Base-by-base conservation (phyloP, 2,329 filamentous ascomycete genomes). In the Neonectria neomacrospora region DNA sequence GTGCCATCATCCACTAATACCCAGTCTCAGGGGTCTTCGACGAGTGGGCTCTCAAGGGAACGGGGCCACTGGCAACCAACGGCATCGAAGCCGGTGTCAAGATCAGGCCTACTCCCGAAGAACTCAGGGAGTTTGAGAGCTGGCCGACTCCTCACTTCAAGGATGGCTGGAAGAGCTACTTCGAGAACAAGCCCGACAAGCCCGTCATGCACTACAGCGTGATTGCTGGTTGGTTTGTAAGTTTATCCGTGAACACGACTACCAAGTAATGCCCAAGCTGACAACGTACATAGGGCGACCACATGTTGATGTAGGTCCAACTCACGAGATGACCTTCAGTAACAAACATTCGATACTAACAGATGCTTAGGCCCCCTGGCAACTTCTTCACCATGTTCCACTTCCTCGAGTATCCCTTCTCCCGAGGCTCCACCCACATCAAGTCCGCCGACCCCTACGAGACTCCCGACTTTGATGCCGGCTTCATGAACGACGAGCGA, bases 321-420 rank as follows among this genome's bases (percentile, higher is more conserved):
- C n/a, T 1, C 22, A 18, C 0, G 6, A 0, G 1, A n/a, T 1
- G 2, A 1, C 0, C 0, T 1, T 5, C 5, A 2, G 1, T 0
- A 1, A 28, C 5, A 12, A 26, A 16, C 0, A n/a, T 1, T 1
- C 0, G 10, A 20, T 26, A 14, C 63, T 73, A 23, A 71, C 20
- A 5, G 1, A 86, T 78, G 75, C 1, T 80, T 53, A 90, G 91
- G 85, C 90, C 91, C 0, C 86, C 90, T 1, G 91, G 91, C 68
- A 93, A 93, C 67, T 93, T 92, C 84, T 93, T 93, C 81, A 91
- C 88, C 73, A 93, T 93, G 90, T 93, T 93, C 85, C 90, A 92
- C 77, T 93, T 93, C 85, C 77, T 93, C 70, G 89, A 92, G 80
- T 92, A 92, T 71, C 90, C 90, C 0, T 93, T 92, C 85, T 91